phyloP scores from a whole-genome alignment of 1,284 basidiomycete genomes.

The Sporisorium iseilematis-ciliati region DNA sequence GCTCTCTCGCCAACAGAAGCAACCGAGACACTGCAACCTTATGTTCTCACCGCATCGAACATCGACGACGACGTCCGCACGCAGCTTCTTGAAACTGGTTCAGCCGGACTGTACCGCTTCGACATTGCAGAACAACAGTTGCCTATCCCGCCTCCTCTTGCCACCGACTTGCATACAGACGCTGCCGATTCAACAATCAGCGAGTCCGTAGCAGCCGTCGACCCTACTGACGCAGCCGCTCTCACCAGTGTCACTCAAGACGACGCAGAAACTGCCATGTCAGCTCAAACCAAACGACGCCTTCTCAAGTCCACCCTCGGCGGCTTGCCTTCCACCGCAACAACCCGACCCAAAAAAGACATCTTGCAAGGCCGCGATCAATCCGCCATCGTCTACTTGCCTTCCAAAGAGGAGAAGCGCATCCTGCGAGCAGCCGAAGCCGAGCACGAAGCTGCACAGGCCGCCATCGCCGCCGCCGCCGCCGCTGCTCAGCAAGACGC shows the following conservation, averaged over 20 bases:
- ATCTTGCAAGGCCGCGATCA: slow-evolving; percentile 27
- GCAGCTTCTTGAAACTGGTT: slow-evolving; percentile 9
- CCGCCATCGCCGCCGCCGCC: not conserved
- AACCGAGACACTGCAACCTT: slow-evolving; percentile 19
- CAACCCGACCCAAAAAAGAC: slow-evolving; percentile 19
- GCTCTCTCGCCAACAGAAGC: slow-evolving; percentile 23
- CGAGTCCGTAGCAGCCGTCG: slow-evolving; percentile 18
- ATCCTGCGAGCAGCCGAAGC: slow-evolving; percentile 43
- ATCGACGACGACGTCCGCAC: slow-evolving; percentile 7
- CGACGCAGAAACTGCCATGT: slow-evolving; percentile 19
- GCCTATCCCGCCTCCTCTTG: slow-evolving; percentile 20
- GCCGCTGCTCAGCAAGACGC: slow-evolving; percentile 17
- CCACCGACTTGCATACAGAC: not conserved
- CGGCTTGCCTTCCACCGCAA: slow-evolving; percentile 1
- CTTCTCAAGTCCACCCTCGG: slow-evolving; percentile 33
- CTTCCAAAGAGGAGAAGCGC: slow-evolving; percentile 43
- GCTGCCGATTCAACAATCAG: not conserved
- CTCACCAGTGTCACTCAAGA: slow-evolving; percentile 8
- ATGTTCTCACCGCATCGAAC: slow-evolving; percentile 7
- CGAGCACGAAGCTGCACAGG: slow-evolving; percentile 5
- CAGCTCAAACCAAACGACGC: slow-evolving; percentile 32
- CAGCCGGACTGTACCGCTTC: slow-evolving; percentile 34
- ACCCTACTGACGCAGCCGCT: slow-evolving; percentile 12
- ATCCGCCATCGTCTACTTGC: slow-evolving; percentile 35
- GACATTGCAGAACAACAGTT: slow-evolving; percentile 39